These are phyloP conservation scores for Pleurozium schreberi DNA, from an alignment of 225 moss, liverwort and hornwort species.

Conservation along the genomic window DNA sequence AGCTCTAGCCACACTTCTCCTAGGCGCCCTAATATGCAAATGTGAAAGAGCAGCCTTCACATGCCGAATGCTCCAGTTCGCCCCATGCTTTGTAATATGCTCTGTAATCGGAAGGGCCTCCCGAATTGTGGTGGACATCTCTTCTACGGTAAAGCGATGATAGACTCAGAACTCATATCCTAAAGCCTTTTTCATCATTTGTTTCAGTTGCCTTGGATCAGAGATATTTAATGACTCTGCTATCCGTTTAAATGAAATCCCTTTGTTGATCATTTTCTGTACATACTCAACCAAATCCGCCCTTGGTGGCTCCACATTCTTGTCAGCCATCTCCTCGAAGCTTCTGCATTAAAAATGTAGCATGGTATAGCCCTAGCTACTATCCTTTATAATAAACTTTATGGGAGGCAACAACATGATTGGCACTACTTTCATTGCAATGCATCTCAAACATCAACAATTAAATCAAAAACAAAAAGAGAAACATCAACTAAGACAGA, in stretches of 20 bases:
- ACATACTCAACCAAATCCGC: background rate
- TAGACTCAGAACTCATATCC: background rate
- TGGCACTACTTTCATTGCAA: no score
- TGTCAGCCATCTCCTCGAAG: background rate
- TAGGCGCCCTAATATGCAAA: background rate
- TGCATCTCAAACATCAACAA: no score
- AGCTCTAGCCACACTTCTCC: background rate
- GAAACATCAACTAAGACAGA: no score
- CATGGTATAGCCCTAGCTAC: no score
- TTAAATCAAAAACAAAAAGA: no score
- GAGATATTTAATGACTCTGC: background rate
- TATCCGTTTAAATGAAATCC: accelerated
- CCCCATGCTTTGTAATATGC: background rate
- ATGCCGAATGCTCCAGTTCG: background rate
- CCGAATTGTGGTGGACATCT: background rate
- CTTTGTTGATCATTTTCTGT: accelerated
- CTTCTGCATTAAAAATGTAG: no score
- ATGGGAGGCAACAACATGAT: no score
- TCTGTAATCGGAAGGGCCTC: background rate
- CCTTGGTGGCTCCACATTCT: background rate
- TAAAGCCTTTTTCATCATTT: background rate
- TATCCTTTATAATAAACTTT: no score
- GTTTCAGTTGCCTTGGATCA: background rate
- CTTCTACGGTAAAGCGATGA: background rate
- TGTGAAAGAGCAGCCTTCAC: background rate